phyloP scores from a whole-genome alignment of 1,284 basidiomycete species.

The Ceratobasidium sp. region DNA sequence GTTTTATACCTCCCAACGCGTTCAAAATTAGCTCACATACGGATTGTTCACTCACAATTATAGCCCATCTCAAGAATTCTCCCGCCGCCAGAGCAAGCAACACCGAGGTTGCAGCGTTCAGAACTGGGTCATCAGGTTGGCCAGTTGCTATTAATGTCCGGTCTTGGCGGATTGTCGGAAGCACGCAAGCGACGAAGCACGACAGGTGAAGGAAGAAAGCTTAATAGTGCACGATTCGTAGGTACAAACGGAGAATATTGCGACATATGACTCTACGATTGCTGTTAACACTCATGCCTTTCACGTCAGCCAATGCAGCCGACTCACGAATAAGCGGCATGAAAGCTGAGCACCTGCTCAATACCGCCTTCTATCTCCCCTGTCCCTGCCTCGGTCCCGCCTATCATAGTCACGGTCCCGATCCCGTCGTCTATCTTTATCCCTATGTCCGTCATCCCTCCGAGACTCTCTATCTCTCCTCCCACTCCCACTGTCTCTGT shows the following conservation, averaged over 20 bases:
- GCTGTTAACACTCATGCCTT: not conserved
- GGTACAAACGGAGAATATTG: constrained; percentile 20
- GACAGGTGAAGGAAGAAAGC: not conserved
- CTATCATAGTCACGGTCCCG: constrained; percentile 40
- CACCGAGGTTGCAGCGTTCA: constrained; percentile 34
- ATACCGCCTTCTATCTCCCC: constrained; percentile 41
- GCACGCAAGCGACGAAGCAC: constrained; percentile 8
- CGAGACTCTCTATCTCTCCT: constrained; percentile 40
- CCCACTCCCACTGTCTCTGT: constrained; percentile 40
- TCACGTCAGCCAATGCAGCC: not conserved
- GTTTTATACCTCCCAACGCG: constrained; percentile 30
- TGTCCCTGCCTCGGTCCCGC: constrained; percentile 39
- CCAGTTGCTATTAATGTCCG: not conserved
- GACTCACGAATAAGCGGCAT: not conserved
- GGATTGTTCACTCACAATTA: not conserved
- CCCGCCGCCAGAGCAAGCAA: not conserved
- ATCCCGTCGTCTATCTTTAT: constrained; percentile 36
- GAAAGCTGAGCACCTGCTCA: constrained; percentile 33
- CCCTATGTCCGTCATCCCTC: constrained; percentile 34
- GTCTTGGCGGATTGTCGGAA: constrained; percentile 25
- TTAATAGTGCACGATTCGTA: not conserved
- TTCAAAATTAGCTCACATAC: constrained; percentile 27
- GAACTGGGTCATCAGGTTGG: constrained; percentile 23
- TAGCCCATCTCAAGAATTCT: constrained; percentile 13
- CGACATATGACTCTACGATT: not conserved